These are phyloP conservation scores for Tolypocladium ovalisporum DNA, from an alignment of 2,329 filamentous ascomycete genomes.

Conservation along the genomic window DNA sequence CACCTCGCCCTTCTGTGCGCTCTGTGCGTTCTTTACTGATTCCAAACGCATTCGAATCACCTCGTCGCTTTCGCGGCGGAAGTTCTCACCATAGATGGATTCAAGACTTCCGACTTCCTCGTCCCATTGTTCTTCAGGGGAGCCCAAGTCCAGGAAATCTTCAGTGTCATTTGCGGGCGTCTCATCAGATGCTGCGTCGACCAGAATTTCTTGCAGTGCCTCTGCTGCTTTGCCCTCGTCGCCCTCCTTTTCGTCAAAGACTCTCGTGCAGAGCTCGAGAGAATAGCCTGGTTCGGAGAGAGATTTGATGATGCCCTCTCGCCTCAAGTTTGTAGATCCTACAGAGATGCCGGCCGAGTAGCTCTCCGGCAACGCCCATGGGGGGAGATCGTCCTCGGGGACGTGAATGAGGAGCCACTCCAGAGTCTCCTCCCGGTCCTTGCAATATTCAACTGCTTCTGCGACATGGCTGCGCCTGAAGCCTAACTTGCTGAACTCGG, in stretches of 20 bases:
- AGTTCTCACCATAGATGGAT: constrained; percentile 74
- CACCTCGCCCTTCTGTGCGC: constrained; percentile 37
- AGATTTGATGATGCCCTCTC: constrained; percentile 72
- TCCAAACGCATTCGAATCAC: constrained; percentile 62
- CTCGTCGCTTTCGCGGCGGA: constrained; percentile 45
- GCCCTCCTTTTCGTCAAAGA: constrained; percentile 57
- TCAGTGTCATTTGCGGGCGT: constrained; percentile 15
- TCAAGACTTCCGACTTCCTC: constrained; percentile 78
- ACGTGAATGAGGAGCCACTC: constrained; percentile 97
- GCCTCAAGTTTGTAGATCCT: constrained; percentile 68
- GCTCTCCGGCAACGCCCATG: constrained; percentile 82
- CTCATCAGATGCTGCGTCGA: constrained; percentile 8
- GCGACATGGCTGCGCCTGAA: constrained; percentile 85
- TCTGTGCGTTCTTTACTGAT: constrained; percentile 40
- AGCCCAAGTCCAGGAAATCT: constrained; percentile 35
- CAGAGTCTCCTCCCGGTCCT: constrained; percentile 81
- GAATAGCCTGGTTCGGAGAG: constrained; percentile 79
- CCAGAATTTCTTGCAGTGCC: constrained; percentile 52
- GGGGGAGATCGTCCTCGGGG: constrained; percentile 89
- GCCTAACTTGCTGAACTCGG: constrained; percentile 65
- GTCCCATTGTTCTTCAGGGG: constrained; percentile 59
- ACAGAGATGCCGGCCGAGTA: constrained; percentile 87
- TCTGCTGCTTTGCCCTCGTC: constrained; percentile 73
- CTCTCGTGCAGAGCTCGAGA: constrained; percentile 67
- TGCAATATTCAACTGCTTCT: constrained; percentile 79